Evolutionary conservation across 2,329 filamentous ascomycete species (phyloP), one percentile per base, ranked within the genome.

Genomic region (Alternaria panax): DNA sequence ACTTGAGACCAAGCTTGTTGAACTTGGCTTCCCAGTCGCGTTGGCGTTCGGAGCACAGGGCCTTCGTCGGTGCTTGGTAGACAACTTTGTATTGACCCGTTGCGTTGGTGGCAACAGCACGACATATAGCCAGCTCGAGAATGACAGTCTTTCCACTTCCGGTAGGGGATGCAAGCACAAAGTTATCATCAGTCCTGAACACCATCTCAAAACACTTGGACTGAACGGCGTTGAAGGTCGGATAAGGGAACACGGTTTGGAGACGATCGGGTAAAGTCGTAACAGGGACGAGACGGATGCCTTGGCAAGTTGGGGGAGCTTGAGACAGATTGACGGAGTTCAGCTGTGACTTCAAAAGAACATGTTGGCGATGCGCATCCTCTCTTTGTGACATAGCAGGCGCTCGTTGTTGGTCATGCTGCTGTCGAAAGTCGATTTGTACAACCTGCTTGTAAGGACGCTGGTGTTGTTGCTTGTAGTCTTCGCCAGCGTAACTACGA

Each of bases 71-170:
- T 11, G 92, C 92, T 77, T 92, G 90, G 69, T 96, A 96, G 3
- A 96, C 85, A 42, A 94, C 87, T 75, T 96, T 96, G 83, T 89
- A 93, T 47, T 88, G 81, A 73, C 79, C 87, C 69, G 78, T 85
- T 70, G 75, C 82, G 47, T 85, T 82, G 5, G 79, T 82, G 34
- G 84, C 83, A 25, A 91, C 82, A 3, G 93, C 81, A 58, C 87
- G 88, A 77, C 91, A 94, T 34, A 96, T 91, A 4, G 92, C 92
- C 45, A 96, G 82, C 75, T 96, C 92, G 63, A 96, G 84, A 9
- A 95, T 84, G 1, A 84, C 91, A 0, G 92, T 96, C 75, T 96
- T 96, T 2, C 92, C 92, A 74, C 92, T 93, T 8, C 92, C 92
- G 0, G 92, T 96, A 0, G 92, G 92, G 7, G 92, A 90, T 1